Evolutionary conservation across 2,329 filamentous ascomycete genomes (phyloP), one percentile per base, ranked within the genome.

Genomic region (Dactylonectria estremocensis): DNA sequence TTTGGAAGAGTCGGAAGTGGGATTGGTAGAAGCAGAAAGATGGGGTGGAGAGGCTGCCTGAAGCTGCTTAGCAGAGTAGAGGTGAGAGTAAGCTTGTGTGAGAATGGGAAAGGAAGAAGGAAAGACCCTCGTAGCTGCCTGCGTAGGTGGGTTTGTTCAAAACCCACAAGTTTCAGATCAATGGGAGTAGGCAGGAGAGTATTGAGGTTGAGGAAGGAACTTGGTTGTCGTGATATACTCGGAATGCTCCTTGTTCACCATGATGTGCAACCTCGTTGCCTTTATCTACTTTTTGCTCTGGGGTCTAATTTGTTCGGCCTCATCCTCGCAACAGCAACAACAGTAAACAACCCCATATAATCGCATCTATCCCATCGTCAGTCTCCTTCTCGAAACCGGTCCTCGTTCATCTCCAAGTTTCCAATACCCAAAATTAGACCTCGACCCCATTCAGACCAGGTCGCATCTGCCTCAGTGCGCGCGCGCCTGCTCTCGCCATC

Each of bases 391-490:
- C 20, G 45, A 59, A 52, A 60, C 18, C 54, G 55, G 28, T 61
- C 52, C 49, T 52, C 52, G 55, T 66, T 46, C 61, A 60, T 61
- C 61, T 54, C 43, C 61, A 52, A 24, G 43, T 57, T 50, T 43
- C 62, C 60, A 64, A 67, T 64, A 57, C 64, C 62, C 60, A 64
- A 67, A 67, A 57, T 67, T 67, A 67, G 65, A 46, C 48, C 56
- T 58, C 35, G 24, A 22, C 54, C 46, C 50, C 18, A 18, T 52
- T 16, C 45, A 35, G 52, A 46, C 57, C 63, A 10, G 63, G 57
- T 48, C 63, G 37, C 14, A n/a, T 33, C 45, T 68, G 66, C 66
- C 43, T 68, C 66, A 61, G 55, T 61, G 59, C 37, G 66, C 66
- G 66, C 66, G 66, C 66, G 66, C 66, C 66, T 68, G 61, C 56